Conservation (phyloP, 1,284 basidiomycete species). For the Melampsora americana region DNA sequence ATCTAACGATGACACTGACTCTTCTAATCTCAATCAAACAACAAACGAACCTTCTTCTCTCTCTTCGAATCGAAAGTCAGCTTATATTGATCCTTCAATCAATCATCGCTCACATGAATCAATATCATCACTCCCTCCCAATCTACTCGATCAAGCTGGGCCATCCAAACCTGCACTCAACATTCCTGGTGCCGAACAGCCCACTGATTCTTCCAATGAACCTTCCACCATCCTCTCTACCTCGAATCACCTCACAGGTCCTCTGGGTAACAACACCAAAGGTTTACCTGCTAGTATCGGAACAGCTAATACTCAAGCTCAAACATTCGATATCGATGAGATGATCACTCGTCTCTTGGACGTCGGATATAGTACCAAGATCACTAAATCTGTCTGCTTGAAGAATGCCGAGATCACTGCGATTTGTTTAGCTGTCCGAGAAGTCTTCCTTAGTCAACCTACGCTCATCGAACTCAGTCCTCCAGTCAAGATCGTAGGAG, state of each 20-base stretch:
- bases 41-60: not conserved
- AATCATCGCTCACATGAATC: not conserved
- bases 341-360: slow-evolving; percentile 96
- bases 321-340: slow-evolving; percentile 86
- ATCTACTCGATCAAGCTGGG: not conserved
- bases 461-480: slow-evolving; percentile 96
- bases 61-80: not conserved
- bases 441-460: slow-evolving; percentile 93
- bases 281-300: not conserved
- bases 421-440: slow-evolving; percentile 92
- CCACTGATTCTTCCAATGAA: not conserved
- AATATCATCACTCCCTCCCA: slow-evolving; percentile 1
- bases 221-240: slow-evolving; percentile 5
- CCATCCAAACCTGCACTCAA: not conserved
- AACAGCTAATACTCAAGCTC: slow-evolving; percentile 45
- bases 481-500: slow-evolving; percentile 98
- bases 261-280: slow-evolving; percentile 9
- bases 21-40: not conserved
- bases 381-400: slow-evolving; percentile 90
- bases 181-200: not conserved
- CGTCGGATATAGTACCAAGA: slow-evolving; percentile 95
- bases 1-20: not conserved
- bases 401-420: slow-evolving; percentile 96
- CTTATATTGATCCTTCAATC: not conserved
- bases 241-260: not conserved